Evolutionary conservation across 352 stramenopile species (phyloP), one percentile per base, ranked within the genome.

Genomic region (Phytophthora sp.): DNA sequence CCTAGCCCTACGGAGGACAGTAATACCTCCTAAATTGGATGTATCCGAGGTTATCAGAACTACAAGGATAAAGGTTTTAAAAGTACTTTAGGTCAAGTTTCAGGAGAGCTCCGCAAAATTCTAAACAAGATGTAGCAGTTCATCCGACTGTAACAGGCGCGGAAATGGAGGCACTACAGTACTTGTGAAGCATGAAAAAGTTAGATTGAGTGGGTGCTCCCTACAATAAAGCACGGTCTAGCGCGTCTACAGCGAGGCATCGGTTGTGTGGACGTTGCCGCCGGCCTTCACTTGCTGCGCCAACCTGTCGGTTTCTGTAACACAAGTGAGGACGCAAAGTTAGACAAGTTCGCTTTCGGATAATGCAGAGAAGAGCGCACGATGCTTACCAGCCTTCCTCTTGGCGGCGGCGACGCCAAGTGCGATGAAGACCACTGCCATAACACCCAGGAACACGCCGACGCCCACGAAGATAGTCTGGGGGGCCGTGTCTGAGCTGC

Each of bases 391-490:
- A 77, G 69, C 68, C 64, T 87, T 90, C 62, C 87, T 88, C 57
- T 91, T 93, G 31, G 79, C 72, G 7, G 87, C 84, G 1, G 84
- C 72, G 39, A 95, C 65, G 8, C 70, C 81, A 12, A 95, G 78
- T 7, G 70, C 79, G 26, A 90, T 70, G 55, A 94, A 95, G 9
- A 94, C 82, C 17, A 91, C 73, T 8, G 84, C 50, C 77, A 93
- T 94, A n/a, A 91, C 61, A 7, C 54, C 81, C 52, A 95, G 39
- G 62, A 94, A 95, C 3, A 51, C 65, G 31, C 84, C 87, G 4
- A 92, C 76, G n/a, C 62, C 80, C 5, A 73, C 72, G 41, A 95
- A 95, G 56, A 95, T 90, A 24, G 80, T 55, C 61, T 87, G 84
- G 0, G 87, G 87, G 3, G 87, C 87, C 21, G 66, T 61, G 26